phyloP scores from a whole-genome alignment of 306 rosid genomes.

The Lathyrus tuberosus region DNA sequence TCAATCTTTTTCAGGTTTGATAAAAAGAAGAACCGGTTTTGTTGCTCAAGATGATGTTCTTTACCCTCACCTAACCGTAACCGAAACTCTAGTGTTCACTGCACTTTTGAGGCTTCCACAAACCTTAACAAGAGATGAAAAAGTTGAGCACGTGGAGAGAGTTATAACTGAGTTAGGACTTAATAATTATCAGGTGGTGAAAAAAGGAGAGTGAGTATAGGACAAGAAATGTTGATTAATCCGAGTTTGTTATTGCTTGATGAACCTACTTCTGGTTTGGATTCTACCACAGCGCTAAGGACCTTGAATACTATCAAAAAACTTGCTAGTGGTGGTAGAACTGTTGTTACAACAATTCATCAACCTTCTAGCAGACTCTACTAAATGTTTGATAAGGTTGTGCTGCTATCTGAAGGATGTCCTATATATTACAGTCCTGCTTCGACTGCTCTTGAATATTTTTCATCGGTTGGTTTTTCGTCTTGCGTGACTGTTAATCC shows the following conservation, averaged over 20 bases:
- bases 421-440: slow-evolving; percentile 87
- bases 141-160: slow-evolving; percentile 73
- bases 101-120: slow-evolving; percentile 89
- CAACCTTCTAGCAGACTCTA: slow-evolving; percentile 95
- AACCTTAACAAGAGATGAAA: slow-evolving; percentile 63
- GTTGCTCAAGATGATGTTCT: slow-evolving; percentile 93
- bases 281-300: slow-evolving; percentile 88
- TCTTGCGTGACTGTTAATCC: slow-evolving; percentile 78
- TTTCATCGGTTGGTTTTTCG: slow-evolving; percentile 79
- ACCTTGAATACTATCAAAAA: slow-evolving; percentile 73
- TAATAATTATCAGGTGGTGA: slow-evolving; percentile 84
- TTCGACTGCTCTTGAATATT: slow-evolving; percentile 76
- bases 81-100: slow-evolving; percentile 87
- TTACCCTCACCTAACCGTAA: slow-evolving; percentile 86
- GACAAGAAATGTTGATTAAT: slow-evolving; percentile 94
- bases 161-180: slow-evolving; percentile 80
- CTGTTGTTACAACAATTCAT: slow-evolving; percentile 91
- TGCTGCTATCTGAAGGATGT: slow-evolving; percentile 84
- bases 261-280: slow-evolving; percentile 97
- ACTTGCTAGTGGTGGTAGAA: slow-evolving; percentile 84
- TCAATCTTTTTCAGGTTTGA: slow-evolving; percentile 76
- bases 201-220: slow-evolving; percentile 94
- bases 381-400: slow-evolving; percentile 91
- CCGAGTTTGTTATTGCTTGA: slow-evolving; percentile 84
- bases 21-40: slow-evolving; percentile 85